These are phyloP conservation scores for Stygiomarasmius scandens DNA, from an alignment of 1,284 basidiomycete genomes.

Conservation along the genomic window DNA sequence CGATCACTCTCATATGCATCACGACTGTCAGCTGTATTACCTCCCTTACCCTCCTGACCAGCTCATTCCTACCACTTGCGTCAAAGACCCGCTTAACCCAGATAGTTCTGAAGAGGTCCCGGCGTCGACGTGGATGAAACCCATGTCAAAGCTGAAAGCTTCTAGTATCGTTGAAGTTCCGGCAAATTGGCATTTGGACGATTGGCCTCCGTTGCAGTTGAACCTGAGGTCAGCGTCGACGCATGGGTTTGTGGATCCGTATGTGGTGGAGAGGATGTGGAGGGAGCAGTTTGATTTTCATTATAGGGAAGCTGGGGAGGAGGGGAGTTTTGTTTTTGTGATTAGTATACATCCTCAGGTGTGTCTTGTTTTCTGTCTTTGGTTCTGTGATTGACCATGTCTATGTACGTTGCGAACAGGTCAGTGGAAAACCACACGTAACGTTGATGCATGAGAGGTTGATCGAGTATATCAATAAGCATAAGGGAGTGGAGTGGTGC, in stretches of 20 bases:
- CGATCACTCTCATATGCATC: conserved; percentile 2
- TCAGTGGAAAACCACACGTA: neutral
- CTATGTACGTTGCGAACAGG: neutral
- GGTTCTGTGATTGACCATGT: no score
- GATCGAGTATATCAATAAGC: neutral
- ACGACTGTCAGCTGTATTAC: conserved; percentile 1
- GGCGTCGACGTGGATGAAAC: neutral
- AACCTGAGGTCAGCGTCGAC: neutral
- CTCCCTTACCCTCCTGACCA: neutral
- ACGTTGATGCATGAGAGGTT: conserved; percentile 1
- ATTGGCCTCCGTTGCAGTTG: conserved; percentile 1
- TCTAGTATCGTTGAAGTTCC: neutral
- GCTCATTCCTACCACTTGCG: neutral
- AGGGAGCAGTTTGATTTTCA: neutral
- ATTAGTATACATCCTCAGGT: neutral
- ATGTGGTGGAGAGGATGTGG: neutral
- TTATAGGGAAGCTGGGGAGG: neutral
- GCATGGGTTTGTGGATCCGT: neutral
- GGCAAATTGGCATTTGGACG: conserved; percentile 2
- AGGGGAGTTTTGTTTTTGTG: neutral
- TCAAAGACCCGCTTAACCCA: no score
- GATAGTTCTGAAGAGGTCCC: no score
- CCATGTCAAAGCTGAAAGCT: neutral
- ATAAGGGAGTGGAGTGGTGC: neutral
- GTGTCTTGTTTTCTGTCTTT: neutral